These are phyloP conservation scores for Poa pratensis DNA, from an alignment of 176 grass and related monocot species.

Conservation along the genomic window DNA sequence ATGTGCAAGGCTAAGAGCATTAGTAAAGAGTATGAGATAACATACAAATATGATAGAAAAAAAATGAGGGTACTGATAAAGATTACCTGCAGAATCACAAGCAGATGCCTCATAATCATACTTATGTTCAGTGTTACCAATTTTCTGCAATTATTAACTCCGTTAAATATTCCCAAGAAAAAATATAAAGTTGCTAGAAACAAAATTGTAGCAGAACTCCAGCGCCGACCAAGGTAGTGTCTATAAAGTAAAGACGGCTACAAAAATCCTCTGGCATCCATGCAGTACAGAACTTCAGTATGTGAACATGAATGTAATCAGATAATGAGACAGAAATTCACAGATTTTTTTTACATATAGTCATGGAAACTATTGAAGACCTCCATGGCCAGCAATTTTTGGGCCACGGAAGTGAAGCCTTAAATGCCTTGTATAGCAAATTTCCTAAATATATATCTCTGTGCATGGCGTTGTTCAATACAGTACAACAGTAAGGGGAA, in stretches of 20 bases:
- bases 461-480: slow-evolving; percentile 21
- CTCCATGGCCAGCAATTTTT: slow-evolving; percentile 4
- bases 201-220: slow-evolving; percentile 7
- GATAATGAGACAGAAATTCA: slow-evolving; percentile 10
- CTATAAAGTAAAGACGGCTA: not conserved
- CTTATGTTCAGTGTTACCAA: slow-evolving; percentile 52
- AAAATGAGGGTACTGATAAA: slow-evolving; percentile 9
- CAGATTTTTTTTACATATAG: not conserved
- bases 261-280: not conserved
- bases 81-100: slow-evolving; percentile 78
- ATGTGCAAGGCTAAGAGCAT: slow-evolving; percentile 20
- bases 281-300: slow-evolving; percentile 23
- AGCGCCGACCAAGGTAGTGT: slow-evolving; percentile 14
- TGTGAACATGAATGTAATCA: not conserved
- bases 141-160: slow-evolving; percentile 58
- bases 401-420: not conserved
- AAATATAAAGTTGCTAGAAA: slow-evolving; percentile 22
- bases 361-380: slow-evolving; percentile 16
- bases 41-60: slow-evolving; percentile 21
- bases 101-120: slow-evolving; percentile 75
- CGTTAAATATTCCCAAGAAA: slow-evolving; percentile 46
- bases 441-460: slow-evolving; percentile 30
- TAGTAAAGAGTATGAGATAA: slow-evolving; percentile 29
- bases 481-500: not conserved
- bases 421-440: not conserved